Evolutionary conservation across 805 yeast species (phyloP).

Genomic region (Metschnikowia lunata): DNA sequence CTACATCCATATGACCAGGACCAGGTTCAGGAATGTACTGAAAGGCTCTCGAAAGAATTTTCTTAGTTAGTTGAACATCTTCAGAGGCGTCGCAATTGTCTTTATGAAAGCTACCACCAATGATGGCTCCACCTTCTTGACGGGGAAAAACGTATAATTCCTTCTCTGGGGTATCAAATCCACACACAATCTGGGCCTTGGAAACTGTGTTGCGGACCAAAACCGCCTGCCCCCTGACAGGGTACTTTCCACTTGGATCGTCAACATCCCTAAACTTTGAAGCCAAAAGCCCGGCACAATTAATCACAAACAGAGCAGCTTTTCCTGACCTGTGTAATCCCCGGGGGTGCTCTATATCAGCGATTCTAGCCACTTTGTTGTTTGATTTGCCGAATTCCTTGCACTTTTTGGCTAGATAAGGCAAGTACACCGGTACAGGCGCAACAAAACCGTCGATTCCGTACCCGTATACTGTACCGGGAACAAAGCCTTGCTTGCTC

Average conservation of each 20-base stretch:
- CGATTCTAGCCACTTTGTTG: constrained; percentile 36
- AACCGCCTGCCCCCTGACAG: constrained; percentile 59
- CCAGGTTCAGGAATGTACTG: constrained; percentile 37
- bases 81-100: constrained; percentile 12
- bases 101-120: constrained; percentile 49
- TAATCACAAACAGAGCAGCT: constrained; percentile 47
- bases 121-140: constrained; percentile 56
- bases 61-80: constrained; percentile 42
- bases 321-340: constrained; percentile 10
- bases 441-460: constrained; percentile 54
- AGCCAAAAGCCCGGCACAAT: constrained; percentile 54
- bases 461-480: constrained; percentile 41
- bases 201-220: constrained; percentile 43
- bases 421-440: constrained; percentile 53
- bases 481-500: constrained; percentile 42
- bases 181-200: constrained; percentile 29
- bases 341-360: constrained; percentile 46
- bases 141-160: constrained; percentile 61
- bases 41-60: constrained; percentile 45
- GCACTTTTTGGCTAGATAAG: constrained; percentile 47
- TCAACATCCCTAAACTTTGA: constrained; percentile 41
- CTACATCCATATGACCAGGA: constrained; percentile 27
- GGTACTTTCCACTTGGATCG: constrained; percentile 38
- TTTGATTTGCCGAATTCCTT: constrained; percentile 45
- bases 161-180: constrained; percentile 38